These are phyloP conservation scores for Melanogaster broomeanus DNA, from an alignment of 768 basidiomycete genomes.

Conservation along the genomic window DNA sequence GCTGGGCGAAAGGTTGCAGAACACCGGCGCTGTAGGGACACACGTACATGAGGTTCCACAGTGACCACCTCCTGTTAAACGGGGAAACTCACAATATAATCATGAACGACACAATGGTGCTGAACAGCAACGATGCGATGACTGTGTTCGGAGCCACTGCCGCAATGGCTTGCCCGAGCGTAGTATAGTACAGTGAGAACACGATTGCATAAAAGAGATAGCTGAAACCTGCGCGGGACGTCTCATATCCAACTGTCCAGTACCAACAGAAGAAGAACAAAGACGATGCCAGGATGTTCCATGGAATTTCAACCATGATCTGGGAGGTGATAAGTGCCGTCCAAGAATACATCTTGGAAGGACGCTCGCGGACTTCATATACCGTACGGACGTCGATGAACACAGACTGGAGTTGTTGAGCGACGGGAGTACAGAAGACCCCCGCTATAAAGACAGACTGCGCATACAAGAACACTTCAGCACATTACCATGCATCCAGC, in stretches of 20 bases:
- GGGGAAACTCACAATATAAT: too few species aligned
- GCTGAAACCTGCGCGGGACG: conserved; percentile 56
- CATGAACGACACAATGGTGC: conserved; percentile 61
- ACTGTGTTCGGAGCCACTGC: conserved; percentile 61
- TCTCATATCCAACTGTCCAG: conserved; percentile 72
- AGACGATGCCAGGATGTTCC: conserved; percentile 59
- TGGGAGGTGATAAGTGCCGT: conserved; percentile 55
- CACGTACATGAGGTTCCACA: too few species aligned
- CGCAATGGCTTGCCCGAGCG: conserved; percentile 60
- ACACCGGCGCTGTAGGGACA: too few species aligned
- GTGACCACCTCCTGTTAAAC: too few species aligned
- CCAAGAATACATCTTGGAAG: conserved; percentile 69
- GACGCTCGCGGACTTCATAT: conserved; percentile 67
- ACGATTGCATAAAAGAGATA: conserved; percentile 55
- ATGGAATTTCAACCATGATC: conserved; percentile 58
- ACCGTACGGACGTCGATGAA: conserved; percentile 62
- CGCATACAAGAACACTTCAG: background rate
- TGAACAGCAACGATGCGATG: conserved; percentile 59
- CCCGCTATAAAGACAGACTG: conserved; percentile 59
- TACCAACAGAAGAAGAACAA: conserved; percentile 70
- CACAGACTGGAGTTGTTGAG: conserved; percentile 64
- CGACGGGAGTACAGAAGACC: conserved; percentile 51
- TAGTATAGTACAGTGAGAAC: conserved; percentile 63
- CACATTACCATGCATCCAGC: background rate
- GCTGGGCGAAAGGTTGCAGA: conserved; percentile 59